Percentiles rank a stretch among this genome's conserved stretches.
phyloP scores from a whole-genome alignment of 805 yeast species.

The Candida pini region DNA sequence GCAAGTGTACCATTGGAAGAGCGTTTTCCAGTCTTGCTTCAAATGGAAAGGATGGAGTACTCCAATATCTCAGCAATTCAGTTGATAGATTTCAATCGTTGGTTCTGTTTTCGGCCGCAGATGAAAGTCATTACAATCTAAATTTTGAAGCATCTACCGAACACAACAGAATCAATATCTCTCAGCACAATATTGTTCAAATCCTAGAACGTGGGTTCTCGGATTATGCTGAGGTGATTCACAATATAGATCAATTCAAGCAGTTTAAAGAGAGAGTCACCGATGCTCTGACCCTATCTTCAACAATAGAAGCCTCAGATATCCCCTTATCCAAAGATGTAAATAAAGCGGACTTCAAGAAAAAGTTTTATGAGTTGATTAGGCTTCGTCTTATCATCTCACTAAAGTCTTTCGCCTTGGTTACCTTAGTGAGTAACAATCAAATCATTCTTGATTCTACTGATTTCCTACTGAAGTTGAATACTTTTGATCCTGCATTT shows the following conservation, averaged over 20 bases:
- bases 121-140: constrained; percentile 1
- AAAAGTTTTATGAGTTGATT: background rate
- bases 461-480: constrained; percentile 4
- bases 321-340: too few relatives aligned
- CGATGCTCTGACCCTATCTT: too few relatives aligned
- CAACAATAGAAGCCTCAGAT: too few relatives aligned
- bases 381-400: constrained; percentile 3
- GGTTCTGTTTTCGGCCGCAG: constrained; percentile 1
- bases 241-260: background rate
- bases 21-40: constrained; percentile 6
- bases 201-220: constrained; percentile 9
- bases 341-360: too few relatives aligned
- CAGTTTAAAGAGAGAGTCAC: too few relatives aligned
- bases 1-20: constrained; percentile 8
- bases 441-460: constrained; percentile 14
- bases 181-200: constrained; percentile 7
- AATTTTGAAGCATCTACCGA: constrained; percentile 10
- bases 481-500: constrained; percentile 13
- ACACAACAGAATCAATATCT: constrained; percentile 10
- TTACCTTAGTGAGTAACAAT: constrained; percentile 10
- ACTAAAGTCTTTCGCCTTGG: constrained; percentile 7
- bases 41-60: constrained; percentile 1
- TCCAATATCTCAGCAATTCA: constrained; percentile 7
- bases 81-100: constrained; percentile 6
- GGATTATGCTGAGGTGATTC: constrained; percentile 3